Percentiles rank a stretch among this genome's conserved stretches.
Conservation (phyloP, 1,284 basidiomycete genomes). For the Leccinum angustisporum region DNA sequence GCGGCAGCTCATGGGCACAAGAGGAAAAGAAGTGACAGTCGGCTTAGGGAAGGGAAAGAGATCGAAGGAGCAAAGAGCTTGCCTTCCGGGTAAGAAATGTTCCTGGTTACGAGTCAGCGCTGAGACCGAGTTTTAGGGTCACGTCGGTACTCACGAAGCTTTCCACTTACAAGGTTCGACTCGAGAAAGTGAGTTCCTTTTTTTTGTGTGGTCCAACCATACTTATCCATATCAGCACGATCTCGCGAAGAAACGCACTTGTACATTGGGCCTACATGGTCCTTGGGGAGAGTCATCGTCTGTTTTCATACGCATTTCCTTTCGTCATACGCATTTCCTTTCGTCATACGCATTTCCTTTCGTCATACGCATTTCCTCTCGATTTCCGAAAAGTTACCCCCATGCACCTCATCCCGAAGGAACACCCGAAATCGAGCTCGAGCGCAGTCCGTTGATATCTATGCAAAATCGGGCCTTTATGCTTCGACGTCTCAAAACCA, state of each 20-base stretch:
- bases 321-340: constrained; percentile 59
- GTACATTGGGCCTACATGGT: constrained; percentile 85
- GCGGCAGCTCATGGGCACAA: constrained; percentile 14
- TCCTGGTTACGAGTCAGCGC: neutral
- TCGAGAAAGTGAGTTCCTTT: constrained; percentile 70
- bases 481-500: constrained; percentile 68
- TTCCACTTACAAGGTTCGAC: constrained; percentile 70
- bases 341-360: constrained; percentile 55
- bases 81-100: constrained; percentile 70
- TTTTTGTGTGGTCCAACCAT: neutral
- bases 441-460: constrained; percentile 79
- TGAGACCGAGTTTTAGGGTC: constrained; percentile 51
- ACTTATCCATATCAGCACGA: constrained; percentile 57
- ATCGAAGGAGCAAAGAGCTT: constrained; percentile 54
- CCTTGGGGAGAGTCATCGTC: constrained; percentile 81
- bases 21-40: constrained; percentile 46
- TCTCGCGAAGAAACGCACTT: constrained; percentile 74
- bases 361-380: constrained; percentile 59
- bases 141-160: constrained; percentile 76
- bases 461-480: constrained; percentile 76
- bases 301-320: constrained; percentile 63
- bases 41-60: constrained; percentile 43
- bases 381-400: constrained; percentile 85
- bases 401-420: constrained; percentile 57
- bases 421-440: constrained; percentile 78